These are phyloP conservation scores for Colletotrichum cereale DNA, from an alignment of 2,329 filamentous ascomycete genomes.

Conservation along the genomic window DNA sequence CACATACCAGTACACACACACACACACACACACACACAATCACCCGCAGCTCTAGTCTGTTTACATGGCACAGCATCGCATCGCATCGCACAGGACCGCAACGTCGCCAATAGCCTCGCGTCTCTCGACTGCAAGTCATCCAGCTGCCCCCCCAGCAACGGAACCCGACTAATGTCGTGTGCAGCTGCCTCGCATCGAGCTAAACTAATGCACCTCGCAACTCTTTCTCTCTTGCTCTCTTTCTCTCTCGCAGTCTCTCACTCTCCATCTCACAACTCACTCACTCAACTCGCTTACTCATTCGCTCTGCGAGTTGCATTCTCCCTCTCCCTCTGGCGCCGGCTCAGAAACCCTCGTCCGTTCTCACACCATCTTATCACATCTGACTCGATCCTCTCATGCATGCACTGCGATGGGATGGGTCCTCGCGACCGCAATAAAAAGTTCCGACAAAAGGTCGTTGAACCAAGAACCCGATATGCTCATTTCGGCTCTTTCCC, in stretches of 20 bases:
- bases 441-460: background rate
- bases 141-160: background rate
- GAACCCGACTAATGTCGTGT: background rate
- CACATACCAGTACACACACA: too few relatives aligned
- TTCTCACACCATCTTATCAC: background rate
- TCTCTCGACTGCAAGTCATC: conserved; percentile 16
- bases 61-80: conserved; percentile 23
- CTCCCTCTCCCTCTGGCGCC: background rate
- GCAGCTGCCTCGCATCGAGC: conserved; percentile 6
- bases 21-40: background rate
- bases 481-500: conserved; percentile 34
- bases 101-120: background rate
- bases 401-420: conserved; percentile 1
- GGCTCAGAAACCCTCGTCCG: background rate
- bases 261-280: background rate
- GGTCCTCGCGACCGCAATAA: background rate
- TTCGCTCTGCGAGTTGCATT: too few relatives aligned
- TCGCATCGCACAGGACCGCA: background rate
- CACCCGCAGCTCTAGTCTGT: conserved; percentile 26
- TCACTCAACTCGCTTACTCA: too few relatives aligned
- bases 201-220: conserved; percentile 9
- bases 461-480: conserved; percentile 32
- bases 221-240: background rate
- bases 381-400: background rate
- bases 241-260: background rate